Conservation (phyloP, 108 stramenopile genomes). For the Conticribra weissflogii region DNA sequence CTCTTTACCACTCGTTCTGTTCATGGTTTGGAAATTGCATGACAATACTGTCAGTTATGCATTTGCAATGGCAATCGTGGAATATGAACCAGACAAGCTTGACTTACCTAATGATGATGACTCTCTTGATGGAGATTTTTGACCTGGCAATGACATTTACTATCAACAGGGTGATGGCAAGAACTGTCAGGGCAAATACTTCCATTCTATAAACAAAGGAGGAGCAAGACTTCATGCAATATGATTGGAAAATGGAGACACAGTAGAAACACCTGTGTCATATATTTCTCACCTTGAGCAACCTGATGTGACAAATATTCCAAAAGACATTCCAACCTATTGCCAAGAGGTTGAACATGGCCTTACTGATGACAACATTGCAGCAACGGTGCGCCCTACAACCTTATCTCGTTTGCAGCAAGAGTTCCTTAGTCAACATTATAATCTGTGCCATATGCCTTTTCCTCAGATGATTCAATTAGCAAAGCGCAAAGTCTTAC, state of each 20-base stretch:
- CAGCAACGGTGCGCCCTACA: slow-evolving; percentile 2
- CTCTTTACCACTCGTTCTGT: not conserved
- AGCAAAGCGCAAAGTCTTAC: slow-evolving; percentile 9
- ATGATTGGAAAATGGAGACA: not conserved
- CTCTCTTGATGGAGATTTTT: not conserved
- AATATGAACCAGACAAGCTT: slow-evolving; percentile 11
- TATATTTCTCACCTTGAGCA: slow-evolving; percentile 7
- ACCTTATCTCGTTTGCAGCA: slow-evolving; percentile 26
- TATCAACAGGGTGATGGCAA: slow-evolving; percentile 15
- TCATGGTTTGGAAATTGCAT: not conserved
- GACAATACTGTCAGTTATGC: slow-evolving; percentile 16
- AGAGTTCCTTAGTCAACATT: slow-evolving; percentile 18
- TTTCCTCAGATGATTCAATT: slow-evolving; percentile 17
- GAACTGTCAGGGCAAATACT: not conserved
- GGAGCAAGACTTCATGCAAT: slow-evolving; percentile 6
- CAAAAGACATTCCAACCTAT: not conserved
- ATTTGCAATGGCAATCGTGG: not conserved
- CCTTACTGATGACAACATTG: not conserved
- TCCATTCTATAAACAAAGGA: not conserved
- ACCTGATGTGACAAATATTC: slow-evolving; percentile 21
- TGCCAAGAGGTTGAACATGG: slow-evolving; percentile 3
- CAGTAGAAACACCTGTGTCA: not conserved
- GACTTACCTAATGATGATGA: not conserved
- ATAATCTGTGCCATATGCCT: slow-evolving; percentile 21
- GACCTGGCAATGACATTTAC: slow-evolving; percentile 6